Conservation (phyloP, 2,329 filamentous ascomycete species). For the Talaromyces islandicus region DNA sequence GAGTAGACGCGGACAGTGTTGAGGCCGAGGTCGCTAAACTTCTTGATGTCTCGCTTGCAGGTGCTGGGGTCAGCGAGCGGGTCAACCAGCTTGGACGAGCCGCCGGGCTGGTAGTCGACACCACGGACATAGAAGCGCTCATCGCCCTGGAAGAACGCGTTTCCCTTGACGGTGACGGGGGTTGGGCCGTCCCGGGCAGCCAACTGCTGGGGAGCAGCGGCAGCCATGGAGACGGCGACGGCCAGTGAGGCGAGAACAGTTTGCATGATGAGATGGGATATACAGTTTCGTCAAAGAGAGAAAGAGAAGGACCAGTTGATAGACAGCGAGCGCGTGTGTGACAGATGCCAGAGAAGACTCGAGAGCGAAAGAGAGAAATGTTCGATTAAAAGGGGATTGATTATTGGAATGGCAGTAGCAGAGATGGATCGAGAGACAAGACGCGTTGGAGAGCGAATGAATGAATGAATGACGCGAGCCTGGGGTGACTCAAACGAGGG, state of each 20-base stretch:
- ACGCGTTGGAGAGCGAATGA: neutral
- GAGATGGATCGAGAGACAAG: neutral
- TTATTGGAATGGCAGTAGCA: neutral
- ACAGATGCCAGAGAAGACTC: neutral
- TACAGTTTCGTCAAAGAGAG: neutral
- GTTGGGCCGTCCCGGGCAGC: slow-evolving; percentile 42
- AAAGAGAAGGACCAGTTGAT: neutral
- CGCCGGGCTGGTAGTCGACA: slow-evolving; percentile 61
- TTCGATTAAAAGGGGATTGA: neutral
- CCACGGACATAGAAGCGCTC: slow-evolving; percentile 50
- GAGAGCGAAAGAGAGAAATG: neutral
- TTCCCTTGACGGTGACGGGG: slow-evolving; percentile 57
- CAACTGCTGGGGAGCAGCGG: slow-evolving; percentile 35
- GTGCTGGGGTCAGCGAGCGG: slow-evolving; percentile 65
- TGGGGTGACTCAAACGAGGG: neutral
- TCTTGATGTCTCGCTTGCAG: slow-evolving; percentile 72
- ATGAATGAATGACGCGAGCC: neutral
- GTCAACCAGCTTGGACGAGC: slow-evolving; percentile 59
- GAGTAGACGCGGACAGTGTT: slow-evolving; percentile 93
- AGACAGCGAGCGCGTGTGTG: neutral
- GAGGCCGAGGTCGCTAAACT: slow-evolving; percentile 80
- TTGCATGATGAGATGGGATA: slow-evolving; percentile 47
- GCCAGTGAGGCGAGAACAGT: slow-evolving; percentile 39
- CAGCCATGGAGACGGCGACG: slow-evolving; percentile 39
- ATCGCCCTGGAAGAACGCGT: slow-evolving; percentile 60